Evolutionary conservation across 2,329 filamentous ascomycete genomes (phyloP), one percentile per base, ranked within the genome.

Genomic region (Fusarium xyrophilum): DNA sequence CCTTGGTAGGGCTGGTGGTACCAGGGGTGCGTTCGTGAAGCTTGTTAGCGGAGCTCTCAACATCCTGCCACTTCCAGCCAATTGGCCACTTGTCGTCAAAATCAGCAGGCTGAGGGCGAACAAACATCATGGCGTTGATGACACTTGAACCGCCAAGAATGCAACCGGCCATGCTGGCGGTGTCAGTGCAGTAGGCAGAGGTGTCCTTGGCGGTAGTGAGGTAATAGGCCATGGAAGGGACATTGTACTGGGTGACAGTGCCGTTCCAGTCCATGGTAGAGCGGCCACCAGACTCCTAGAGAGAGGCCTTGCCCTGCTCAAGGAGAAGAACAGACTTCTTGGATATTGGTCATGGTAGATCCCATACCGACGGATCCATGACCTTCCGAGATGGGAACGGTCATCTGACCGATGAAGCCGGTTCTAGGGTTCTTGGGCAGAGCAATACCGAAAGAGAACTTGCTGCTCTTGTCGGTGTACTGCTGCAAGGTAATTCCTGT

Each of bases 121-220:
- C 90, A 85, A 88, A 91, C 35, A 92, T 82, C 44, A 88, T 89
- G 52, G 89, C 86, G 69, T 92, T 92, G 73, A 91, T 82, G 30
- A 88, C 86, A 17, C 87, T 86, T 11, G 88, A 87, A 57, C 90
- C 90, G 50, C 90, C 90, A 5, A 92, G 83, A 43, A 92, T 82
- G 65, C 90, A 92, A 17, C 89, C 90, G 15, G 89, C 88, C 88
- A 91, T 91, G 72, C 90, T 87, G 65, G 90, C 89, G n/a, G 86
- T 88, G 75, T 92, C 90, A 3, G 71, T 69, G 47, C 83, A 84
- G 77, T 90, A 92, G 36, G 87, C 85, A 70, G 91, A 87, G 30
- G 88, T 88, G 7, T 82, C 81, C 13, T 86, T 88, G 72, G 90
- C 84, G 7, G 82, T 79, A 85, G 88, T 91, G 69, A 92, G 90